phyloP scores from a whole-genome alignment of 2,329 filamentous ascomycete genomes.

The Fusarium tjaetaba region DNA sequence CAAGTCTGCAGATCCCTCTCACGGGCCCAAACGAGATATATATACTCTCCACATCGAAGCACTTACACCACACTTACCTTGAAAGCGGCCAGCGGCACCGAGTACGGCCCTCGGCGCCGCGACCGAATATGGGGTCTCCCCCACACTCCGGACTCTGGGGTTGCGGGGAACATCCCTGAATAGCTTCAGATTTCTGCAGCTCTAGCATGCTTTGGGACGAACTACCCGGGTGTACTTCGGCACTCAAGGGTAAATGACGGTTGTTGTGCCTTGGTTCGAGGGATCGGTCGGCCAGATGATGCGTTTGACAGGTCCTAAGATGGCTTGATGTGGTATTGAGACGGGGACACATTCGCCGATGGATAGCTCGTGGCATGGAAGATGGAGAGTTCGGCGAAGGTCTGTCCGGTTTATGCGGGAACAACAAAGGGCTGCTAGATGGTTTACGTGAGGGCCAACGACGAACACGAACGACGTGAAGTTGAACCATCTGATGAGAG shows the following conservation, averaged over 20 bases:
- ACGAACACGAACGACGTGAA: too few species aligned
- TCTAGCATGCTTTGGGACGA: not conserved
- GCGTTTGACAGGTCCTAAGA: not conserved
- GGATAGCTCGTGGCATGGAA: not conserved
- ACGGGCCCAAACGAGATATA: not conserved
- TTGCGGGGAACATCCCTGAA: constrained; percentile 16
- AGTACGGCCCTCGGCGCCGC: constrained; percentile 19
- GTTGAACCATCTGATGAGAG: not conserved
- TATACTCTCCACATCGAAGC: not conserved
- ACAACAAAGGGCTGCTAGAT: not conserved
- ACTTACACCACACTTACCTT: not conserved
- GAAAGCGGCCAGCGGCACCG: constrained; percentile 15
- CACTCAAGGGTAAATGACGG: not conserved
- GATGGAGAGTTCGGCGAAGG: not conserved
- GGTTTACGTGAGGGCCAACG: not conserved
- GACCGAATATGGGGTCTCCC: constrained; percentile 14
- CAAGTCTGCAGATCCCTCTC: not conserved
- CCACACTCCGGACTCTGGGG: constrained; percentile 11
- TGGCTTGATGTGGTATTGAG: not conserved
- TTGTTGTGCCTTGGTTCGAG: not conserved
- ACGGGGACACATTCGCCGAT: not conserved
- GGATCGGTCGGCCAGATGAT: not conserved
- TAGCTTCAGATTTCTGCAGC: not conserved
- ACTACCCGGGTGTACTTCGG: constrained; percentile 2
- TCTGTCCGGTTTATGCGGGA: rapidly evolving